Evolutionary conservation across 352 stramenopile species (phyloP).

Genomic region (Thalassiosira livingstoniorum): DNA sequence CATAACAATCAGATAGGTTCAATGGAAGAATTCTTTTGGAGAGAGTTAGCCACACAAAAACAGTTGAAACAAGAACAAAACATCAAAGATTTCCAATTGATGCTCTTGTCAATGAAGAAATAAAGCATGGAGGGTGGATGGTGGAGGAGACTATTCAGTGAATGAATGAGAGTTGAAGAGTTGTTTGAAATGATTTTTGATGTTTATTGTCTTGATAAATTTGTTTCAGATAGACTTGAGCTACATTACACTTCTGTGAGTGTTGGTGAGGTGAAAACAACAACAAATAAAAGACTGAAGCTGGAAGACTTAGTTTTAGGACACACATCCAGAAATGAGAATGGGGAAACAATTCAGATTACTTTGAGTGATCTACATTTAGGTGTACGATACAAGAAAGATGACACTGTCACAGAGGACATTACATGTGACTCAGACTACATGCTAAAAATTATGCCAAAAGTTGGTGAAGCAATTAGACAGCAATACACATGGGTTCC

Average conservation of each 20-base stretch:
- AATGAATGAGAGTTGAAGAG: neutral
- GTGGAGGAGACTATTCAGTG: neutral
- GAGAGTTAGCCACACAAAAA: no score
- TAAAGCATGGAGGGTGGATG: neutral
- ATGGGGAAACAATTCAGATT: neutral
- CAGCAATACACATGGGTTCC: neutral
- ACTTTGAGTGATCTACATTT: neutral
- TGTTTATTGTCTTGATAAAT: neutral
- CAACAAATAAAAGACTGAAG: neutral
- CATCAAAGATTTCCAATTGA: neutral
- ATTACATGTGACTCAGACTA: neutral
- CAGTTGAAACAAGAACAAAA: no score
- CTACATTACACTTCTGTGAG: neutral
- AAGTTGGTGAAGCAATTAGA: neutral
- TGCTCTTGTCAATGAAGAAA: neutral
- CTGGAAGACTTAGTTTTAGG: neutral
- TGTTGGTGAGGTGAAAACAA: neutral
- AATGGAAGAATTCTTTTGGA: neutral
- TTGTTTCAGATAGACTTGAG: neutral
- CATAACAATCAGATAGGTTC: neutral
- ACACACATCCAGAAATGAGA: neutral
- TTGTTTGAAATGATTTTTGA: neutral
- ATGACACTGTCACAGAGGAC: neutral
- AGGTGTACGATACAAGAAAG: neutral
- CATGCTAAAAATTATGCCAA: neutral